A percentile compares a stretch with the other conserved stretches of the same genome.
Conservation (phyloP, 1,284 basidiomycete species). For the Pyrrhoderma lamaoense region DNA sequence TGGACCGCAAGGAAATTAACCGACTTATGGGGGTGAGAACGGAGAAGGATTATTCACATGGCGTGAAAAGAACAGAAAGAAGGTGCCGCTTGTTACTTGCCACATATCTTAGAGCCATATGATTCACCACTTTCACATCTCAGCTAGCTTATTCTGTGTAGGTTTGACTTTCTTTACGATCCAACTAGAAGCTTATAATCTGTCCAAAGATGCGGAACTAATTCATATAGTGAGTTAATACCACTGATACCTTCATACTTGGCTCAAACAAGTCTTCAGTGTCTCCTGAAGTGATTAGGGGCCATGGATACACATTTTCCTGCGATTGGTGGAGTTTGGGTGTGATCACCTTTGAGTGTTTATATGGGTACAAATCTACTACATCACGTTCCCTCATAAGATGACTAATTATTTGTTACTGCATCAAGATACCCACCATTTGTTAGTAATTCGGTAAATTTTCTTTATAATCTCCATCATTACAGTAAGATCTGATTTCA, state of each 20-base stretch:
- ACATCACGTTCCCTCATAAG: not conserved
- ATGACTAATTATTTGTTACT: conserved; percentile 14
- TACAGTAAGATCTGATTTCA: conserved; percentile 5
- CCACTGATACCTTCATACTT: not conserved
- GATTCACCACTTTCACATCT: conserved; percentile 11
- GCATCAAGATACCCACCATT: conserved; percentile 79
- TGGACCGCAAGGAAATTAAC: conserved; percentile 75
- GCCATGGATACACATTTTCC: conserved; percentile 87
- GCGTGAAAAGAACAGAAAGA: conserved; percentile 88
- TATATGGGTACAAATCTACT: conserved; percentile 39
- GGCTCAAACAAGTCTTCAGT: conserved; percentile 40
- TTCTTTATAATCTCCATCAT: not conserved
- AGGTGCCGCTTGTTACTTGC: conserved; percentile 38
- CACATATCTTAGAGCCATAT: not conserved
- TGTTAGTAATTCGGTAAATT: conserved; percentile 78
- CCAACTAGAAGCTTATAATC: conserved; percentile 11
- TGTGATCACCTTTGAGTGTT: conserved; percentile 86
- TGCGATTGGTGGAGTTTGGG: conserved; percentile 99
- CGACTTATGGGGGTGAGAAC: conserved; percentile 72
- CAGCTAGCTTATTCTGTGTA: conserved; percentile 92
- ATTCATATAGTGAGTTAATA: conserved; percentile 73
- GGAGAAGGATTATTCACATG: conserved; percentile 84
- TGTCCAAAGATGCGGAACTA: conserved; percentile 69
- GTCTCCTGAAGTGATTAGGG: conserved; percentile 93
- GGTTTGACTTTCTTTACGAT: conserved; percentile 26